A percentile compares a stretch with the other conserved stretches of the same genome.
Evolutionary conservation across 108 stramenopile genomes (phyloP).

Genomic region (Schizochytrium sp.): DNA sequence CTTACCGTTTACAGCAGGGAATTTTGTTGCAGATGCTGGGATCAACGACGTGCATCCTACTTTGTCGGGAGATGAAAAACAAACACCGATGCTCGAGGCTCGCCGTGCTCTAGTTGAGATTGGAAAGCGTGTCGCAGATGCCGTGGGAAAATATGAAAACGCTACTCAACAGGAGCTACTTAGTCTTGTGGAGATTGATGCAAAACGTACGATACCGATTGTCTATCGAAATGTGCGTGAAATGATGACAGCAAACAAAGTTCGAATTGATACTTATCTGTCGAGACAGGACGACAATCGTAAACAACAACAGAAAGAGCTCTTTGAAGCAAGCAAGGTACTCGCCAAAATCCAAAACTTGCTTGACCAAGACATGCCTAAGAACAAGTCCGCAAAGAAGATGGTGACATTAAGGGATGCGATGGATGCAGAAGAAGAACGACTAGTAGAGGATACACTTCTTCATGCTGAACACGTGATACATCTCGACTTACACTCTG

Average conservation of each 20-base stretch:
- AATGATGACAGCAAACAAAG: conserved; percentile 58
- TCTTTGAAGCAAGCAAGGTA: neutral
- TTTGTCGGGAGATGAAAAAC: neutral
- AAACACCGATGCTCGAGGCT: neutral
- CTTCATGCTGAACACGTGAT: conserved; percentile 40
- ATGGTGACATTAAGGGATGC: neutral
- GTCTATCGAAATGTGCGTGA: conserved; percentile 29
- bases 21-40: neutral
- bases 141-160: conserved; percentile 44
- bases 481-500: neutral
- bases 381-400: neutral
- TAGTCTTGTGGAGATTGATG: conserved; percentile 14
- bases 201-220: neutral
- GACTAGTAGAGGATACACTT: conserved; percentile 40
- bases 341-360: conserved; percentile 11
- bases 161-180: conserved; percentile 16
- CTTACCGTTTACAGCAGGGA: neutral
- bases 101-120: neutral
- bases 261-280: conserved; percentile 40
- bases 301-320: conserved; percentile 23
- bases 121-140: conserved; percentile 52
- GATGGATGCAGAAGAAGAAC: conserved; percentile 35
- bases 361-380: neutral
- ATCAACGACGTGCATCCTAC: neutral
- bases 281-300: conserved; percentile 37